A percentile compares a stretch with the other conserved stretches of the same genome.
Conservation (phyloP, 306 rosid genomes). For the Prosopis cineraria region DNA sequence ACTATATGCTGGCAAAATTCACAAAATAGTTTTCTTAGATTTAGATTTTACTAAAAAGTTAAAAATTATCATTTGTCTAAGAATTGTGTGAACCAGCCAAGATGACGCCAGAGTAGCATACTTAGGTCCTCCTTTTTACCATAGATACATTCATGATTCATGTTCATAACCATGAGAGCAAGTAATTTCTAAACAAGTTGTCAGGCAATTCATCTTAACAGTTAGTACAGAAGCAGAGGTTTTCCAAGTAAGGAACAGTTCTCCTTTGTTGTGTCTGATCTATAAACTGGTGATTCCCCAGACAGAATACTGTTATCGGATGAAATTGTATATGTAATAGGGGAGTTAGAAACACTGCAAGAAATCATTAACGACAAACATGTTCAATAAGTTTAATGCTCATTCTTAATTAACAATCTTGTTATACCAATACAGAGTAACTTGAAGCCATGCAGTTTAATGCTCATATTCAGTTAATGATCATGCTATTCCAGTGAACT, state of each 20-base stretch:
- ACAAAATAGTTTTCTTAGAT: background rate
- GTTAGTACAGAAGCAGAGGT: conserved; percentile 10
- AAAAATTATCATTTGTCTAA: background rate
- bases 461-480: conserved; percentile 10
- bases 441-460: background rate
- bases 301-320: background rate
- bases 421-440: conserved; percentile 18
- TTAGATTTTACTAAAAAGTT: background rate
- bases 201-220: background rate
- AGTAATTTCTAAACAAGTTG: conserved; percentile 10
- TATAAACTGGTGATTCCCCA: conserved; percentile 17
- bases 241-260: background rate
- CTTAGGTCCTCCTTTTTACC: background rate
- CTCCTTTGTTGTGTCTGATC: background rate
- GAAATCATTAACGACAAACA: conserved; percentile 1
- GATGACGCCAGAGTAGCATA: background rate
- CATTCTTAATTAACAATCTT: conserved; percentile 6
- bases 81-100: background rate
- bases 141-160: background rate
- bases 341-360: conserved; percentile 7
- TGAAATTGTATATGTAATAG: background rate
- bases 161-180: background rate
- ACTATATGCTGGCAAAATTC: background rate
- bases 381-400: background rate
- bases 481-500: background rate